Conservation (phyloP, 371 early-diverging fungal genomes). For the Blakeslea trispora region DNA sequence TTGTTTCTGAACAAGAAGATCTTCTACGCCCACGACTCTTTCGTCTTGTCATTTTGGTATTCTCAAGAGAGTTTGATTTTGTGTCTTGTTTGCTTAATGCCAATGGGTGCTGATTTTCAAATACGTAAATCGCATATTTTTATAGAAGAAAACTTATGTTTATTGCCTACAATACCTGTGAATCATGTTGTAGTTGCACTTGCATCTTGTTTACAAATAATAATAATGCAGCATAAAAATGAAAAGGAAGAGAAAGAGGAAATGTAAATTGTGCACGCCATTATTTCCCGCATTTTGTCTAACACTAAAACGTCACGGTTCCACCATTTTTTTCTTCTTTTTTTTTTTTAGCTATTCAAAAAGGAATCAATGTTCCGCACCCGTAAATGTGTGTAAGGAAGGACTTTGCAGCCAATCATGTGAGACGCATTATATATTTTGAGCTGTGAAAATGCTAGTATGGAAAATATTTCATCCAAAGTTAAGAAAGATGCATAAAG, state of each 20-base stretch:
- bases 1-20: not conserved
- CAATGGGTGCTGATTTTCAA: constrained; percentile 1
- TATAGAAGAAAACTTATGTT: no score
- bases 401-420: no score
- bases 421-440: no score
- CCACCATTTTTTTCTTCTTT: not conserved
- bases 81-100: not conserved
- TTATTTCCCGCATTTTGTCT: not conserved
- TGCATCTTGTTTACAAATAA: not conserved
- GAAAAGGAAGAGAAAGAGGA: not conserved
- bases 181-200: not conserved
- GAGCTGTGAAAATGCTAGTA: no score
- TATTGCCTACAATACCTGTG: no score
- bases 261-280: not conserved
- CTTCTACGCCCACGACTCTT: not conserved
- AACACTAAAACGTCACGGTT: not conserved
- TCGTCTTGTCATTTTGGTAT: not conserved
- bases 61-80: not conserved
- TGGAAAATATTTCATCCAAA: no score
- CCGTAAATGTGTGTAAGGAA: no score
- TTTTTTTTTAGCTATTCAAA: no score
- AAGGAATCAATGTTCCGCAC: no score
- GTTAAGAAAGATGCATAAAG: no score
- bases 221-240: not conserved
- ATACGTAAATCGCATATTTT: no score